Evolutionary conservation across 352 stramenopile species (phyloP), one percentile per base, ranked within the genome.

Genomic region (Phytophthora pistaciae): DNA sequence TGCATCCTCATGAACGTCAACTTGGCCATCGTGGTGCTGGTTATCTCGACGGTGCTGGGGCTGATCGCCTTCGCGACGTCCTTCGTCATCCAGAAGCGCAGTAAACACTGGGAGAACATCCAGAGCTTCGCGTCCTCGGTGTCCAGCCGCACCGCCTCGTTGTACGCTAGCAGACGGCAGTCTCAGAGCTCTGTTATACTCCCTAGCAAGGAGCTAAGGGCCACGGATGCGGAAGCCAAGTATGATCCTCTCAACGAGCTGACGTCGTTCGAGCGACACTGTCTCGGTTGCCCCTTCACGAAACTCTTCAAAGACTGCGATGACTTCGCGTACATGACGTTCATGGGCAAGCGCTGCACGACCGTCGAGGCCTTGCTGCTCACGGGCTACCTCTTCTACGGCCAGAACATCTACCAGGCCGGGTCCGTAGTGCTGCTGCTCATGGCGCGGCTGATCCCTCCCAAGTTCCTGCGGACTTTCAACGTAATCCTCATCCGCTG

Each of bases 261-360:
- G 16, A 71, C 56, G 31, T 64, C 48, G 8, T 75, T 75, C 27
- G 62, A 75, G 53, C 18, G 52, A 9, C 62, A 67, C 23, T 75
- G 68, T 36, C 56, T 75, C 25, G 68, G 68, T 16, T 59, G 18
- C n/a, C 49, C 56, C 1, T 64, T 75, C 31, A 48, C 62, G 5
- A 64, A 46, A 60, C 63, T 75, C 27, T 75, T 71, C 31, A 66
- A 50, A 8, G 68, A 75, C 56, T 75, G 68, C 33, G 62, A 57
- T 18, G 62, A 75, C 50, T 60, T 75, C 20, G 56, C 68, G 1
- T 71, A 75, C 48, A 54, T 54, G 48, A 54, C 48, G 20, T 54
- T 54, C 48, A 29, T 31, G 48, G 48, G 48, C n/a, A 54, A 54
- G 20, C 48, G 48, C n/a, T 54, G 48, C 48, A 54, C 48, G 11